Evolutionary conservation across 208 protist species (phyloP).

Genomic region (Trichomonas vaginalis): DNA sequence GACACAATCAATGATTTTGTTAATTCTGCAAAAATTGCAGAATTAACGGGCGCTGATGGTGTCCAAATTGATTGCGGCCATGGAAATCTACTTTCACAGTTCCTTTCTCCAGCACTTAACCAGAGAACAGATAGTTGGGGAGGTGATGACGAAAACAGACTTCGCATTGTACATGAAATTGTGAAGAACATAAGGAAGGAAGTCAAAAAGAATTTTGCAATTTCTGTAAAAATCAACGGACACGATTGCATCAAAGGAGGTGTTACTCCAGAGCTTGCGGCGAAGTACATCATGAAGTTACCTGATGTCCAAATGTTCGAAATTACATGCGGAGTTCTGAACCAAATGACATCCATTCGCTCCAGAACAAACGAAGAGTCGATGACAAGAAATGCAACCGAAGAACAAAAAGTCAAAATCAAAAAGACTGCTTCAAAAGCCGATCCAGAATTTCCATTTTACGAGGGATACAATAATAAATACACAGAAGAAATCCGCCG

Average conservation of each 20-base stretch:
- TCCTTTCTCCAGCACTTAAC: background rate
- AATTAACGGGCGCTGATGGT: background rate
- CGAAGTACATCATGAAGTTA: background rate
- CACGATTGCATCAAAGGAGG: background rate
- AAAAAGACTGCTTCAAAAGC: background rate
- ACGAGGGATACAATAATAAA: background rate
- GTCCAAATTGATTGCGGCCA: background rate
- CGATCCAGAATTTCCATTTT: background rate
- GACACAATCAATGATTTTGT: background rate
- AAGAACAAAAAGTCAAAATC: background rate
- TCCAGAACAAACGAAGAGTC: background rate
- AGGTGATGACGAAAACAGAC: background rate
- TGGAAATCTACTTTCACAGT: constrained; percentile 8
- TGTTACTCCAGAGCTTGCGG: background rate
- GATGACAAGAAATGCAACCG: background rate
- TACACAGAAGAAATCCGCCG: background rate
- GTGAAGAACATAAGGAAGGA: background rate
- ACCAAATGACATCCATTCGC: background rate
- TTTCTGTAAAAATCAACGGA: background rate
- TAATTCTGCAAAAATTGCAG: background rate
- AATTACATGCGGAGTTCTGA: background rate
- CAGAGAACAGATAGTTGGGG: background rate
- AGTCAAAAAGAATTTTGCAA: background rate
- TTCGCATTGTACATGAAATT: background rate
- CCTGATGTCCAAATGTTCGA: background rate